phyloP scores from a whole-genome alignment of 495 filamentous ascomycete species.

The Staphylotrichum tortipilum region DNA sequence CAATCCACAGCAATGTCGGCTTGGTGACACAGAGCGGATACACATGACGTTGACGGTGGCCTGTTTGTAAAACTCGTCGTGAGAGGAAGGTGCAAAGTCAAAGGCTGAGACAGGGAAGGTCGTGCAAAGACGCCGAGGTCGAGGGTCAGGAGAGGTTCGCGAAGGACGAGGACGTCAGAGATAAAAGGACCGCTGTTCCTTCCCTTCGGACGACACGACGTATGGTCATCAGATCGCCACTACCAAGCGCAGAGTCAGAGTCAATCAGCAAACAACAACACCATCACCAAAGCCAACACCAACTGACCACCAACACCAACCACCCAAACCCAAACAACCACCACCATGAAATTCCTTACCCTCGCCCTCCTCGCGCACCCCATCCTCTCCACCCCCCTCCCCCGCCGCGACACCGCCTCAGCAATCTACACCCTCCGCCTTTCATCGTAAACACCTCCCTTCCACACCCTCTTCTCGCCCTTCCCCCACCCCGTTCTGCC shows the following conservation, averaged over 20 bases:
- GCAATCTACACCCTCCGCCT: slow-evolving; percentile 15
- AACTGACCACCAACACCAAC: not conserved
- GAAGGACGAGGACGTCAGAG: no score
- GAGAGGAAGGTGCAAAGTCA: slow-evolving; percentile 3
- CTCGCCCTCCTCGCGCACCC: slow-evolving; percentile 8
- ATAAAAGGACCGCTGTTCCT: no score
- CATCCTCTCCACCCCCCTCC: slow-evolving; percentile 10
- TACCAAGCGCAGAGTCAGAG: no score
- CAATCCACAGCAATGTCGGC: not conserved
- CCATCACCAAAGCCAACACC: no score
- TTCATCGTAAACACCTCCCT: slow-evolving; percentile 12
- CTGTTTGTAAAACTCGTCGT: not conserved
- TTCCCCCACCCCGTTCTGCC: not conserved
- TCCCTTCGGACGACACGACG: no score
- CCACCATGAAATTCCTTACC: slow-evolving; percentile 17
- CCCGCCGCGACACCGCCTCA: not conserved
- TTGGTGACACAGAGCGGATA: slow-evolving; percentile 1
- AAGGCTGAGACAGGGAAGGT: not conserved
- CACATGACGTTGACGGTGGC: not conserved
- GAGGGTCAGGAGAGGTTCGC: no score
- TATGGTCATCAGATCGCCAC: no score
- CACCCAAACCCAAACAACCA: not conserved
- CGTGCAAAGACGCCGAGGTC: no score
- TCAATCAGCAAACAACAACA: no score
- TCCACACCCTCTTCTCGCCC: not conserved